Base-by-base conservation (phyloP, 176 grass and related monocot genomes). In the Aegilops longissima region DNA sequence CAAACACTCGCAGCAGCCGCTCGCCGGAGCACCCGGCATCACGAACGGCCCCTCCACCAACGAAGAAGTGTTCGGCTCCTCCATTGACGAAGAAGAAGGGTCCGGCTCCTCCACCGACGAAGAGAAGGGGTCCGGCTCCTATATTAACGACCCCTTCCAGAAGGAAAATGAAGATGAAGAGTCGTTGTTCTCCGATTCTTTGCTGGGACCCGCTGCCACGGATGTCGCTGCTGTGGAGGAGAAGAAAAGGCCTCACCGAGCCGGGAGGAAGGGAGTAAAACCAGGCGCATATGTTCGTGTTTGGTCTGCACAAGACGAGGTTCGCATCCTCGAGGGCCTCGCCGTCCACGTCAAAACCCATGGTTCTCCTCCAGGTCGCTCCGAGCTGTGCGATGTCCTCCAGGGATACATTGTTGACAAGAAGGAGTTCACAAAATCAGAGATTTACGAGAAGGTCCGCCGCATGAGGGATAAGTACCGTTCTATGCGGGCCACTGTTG, bases 401-500 rank as follows among this genome's bases (percentile, higher is more conserved):
- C 11, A 2, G 4, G 76, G 18, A 1, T 11, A 25, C 76, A 7
- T 7, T 17, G 11, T 80, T 8, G 76, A 80, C 35, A 86, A 61
- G 76, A 8, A 54, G 4, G 84, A 71, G 65, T 86, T 86, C 66
- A 80, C 76, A 12, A 5, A 17, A 6, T 23, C 24, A 0, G 49
- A 80, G 65, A 86, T 86, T 56, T 86, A 86, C 35, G 84, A 86
- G 34, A 86, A 86, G 76, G 84, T 86, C 47, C 66, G 84, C 2
- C 66, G 66, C 10, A 66, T 86, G 17, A 30, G 47, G 51, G 9
- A 0, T 6, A 27, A 9, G 51, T 86, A 86, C 35, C 16, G 1
- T 4, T 80, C 29, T 4, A 24, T 44, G 84, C 76, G 63, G 49
- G 18, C 61, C 73, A 9, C 40, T 3, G 30, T 12, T 8, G 27